These are phyloP conservation scores for Nothophytophthora sp. DNA, from an alignment of 352 stramenopile genomes.

Conservation along the genomic window DNA sequence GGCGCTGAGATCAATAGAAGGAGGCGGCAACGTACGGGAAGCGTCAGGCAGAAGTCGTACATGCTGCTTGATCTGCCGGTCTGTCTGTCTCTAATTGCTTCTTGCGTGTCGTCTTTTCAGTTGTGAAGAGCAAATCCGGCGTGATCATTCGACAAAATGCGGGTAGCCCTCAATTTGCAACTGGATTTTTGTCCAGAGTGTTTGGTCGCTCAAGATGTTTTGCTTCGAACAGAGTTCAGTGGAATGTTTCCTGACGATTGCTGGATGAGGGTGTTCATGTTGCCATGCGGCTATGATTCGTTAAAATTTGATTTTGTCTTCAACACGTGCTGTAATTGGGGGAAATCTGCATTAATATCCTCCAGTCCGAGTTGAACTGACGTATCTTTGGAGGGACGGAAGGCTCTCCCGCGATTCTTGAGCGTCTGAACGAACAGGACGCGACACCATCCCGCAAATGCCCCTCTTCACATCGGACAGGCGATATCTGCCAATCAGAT, in stretches of 20 bases:
- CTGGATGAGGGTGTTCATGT: neutral
- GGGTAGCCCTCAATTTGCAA: neutral
- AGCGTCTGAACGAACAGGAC: neutral
- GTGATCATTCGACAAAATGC: neutral
- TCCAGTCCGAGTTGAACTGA: constrained; percentile 4
- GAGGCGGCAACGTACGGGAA: constrained; percentile 58
- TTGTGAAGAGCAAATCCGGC: neutral
- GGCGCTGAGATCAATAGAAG: accelerated
- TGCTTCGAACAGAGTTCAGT: too few species aligned
- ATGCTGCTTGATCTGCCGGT: constrained; percentile 42
- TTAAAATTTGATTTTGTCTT: too few species aligned
- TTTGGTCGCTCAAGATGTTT: too few species aligned
- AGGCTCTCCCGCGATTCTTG: constrained; percentile 8
- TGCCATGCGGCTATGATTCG: too few species aligned
- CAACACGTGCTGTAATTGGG: too few species aligned
- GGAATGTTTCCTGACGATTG: too few species aligned
- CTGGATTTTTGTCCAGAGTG: neutral
- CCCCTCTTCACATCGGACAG: neutral
- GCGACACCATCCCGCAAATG: neutral
- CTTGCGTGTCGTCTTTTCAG: constrained; percentile 1
- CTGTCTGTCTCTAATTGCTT: neutral
- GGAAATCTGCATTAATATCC: too few species aligned
- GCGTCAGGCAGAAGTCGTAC: constrained; percentile 90
- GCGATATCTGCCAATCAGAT: constrained; percentile 6
- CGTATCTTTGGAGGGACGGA: too few species aligned